Evolutionary conservation across 169 alveolate genomes (phyloP), one percentile per base, ranked within the genome.

Genomic region (Eimeria sp.): DNA sequence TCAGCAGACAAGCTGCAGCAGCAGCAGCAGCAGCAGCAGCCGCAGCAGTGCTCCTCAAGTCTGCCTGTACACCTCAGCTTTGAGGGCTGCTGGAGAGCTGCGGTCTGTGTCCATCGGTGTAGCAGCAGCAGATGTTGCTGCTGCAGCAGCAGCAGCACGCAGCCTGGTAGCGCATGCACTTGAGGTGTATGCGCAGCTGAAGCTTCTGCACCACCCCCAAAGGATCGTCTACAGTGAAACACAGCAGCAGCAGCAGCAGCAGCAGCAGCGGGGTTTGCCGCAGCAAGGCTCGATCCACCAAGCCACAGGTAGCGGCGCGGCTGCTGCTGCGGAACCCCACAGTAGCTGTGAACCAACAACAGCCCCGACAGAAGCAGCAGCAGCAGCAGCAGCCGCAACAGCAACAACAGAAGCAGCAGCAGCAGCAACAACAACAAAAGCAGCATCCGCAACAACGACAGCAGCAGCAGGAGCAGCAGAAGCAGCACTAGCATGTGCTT

Each of bases 141-240:
- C 23, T 85, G 91, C 91, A 20, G 91, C 91, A 30, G 91, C 91
- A 60, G 91, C 91, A 33, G 77, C 91, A 33, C 77, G 80, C 18
- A 85, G 91, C 40, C 40, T 85, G 10, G 43, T 62, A 23, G 58
- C 91, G 77, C 91, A 85, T 85, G 91, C 91, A 60, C 43, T 85
- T 37, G 91, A 54, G 40, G 80, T 85, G 78, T 85, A 85, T 60
- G 91, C 18, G 11, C 52, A 58, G 77, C 78, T 60, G 74, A 58
- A 58, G 77, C 49, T 40, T 6, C 77, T 85, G 9, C 9, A 33
- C 60, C 77, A 46, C 30, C 64, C 16, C 27, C 60, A 85, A 58
- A 20, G 13, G 30, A 14, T 18, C 14, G 52, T n/a, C 1, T 23
- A 71, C 52, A 33, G 10, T 4, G 54, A 52, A 52, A 18, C 10